Evolutionary conservation across 495 filamentous ascomycete species (phyloP).

Genomic region (Penicillium herquei): DNA sequence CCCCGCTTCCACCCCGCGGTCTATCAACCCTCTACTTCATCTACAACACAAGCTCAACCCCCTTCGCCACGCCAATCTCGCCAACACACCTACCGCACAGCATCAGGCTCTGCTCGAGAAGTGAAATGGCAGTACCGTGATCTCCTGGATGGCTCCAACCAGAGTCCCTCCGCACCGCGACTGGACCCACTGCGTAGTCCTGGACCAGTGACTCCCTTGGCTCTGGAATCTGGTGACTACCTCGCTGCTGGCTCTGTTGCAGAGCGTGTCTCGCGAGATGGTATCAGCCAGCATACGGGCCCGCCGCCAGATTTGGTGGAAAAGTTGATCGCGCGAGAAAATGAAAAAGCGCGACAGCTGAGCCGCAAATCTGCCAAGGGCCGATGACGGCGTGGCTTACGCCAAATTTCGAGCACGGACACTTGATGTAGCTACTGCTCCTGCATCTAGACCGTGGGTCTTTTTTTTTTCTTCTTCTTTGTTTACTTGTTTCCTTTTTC

Average conservation of each 20-base stretch:
- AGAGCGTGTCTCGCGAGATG: conserved; percentile 21
- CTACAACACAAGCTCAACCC: conserved; percentile 21
- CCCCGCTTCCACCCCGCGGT: conserved; percentile 52
- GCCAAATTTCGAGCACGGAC: conserved; percentile 2
- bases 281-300: conserved; percentile 13
- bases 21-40: conserved; percentile 33
- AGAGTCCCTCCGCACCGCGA: conserved; percentile 58
- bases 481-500: neutral
- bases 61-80: conserved; percentile 34
- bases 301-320: conserved; percentile 37
- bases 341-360: conserved; percentile 37
- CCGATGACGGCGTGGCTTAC: conserved; percentile 22
- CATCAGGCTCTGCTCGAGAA: conserved; percentile 34
- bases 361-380: conserved; percentile 33
- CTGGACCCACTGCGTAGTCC: conserved; percentile 70
- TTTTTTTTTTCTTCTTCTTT: neutral
- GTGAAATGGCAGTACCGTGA: conserved; percentile 42
- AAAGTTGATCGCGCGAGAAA: conserved; percentile 37
- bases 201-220: conserved; percentile 75
- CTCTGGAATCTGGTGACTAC: conserved; percentile 59
- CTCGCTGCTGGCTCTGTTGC: conserved; percentile 40
- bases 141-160: conserved; percentile 33
- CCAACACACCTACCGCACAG: conserved; percentile 33
- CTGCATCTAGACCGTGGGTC: conserved; percentile 6
- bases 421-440: conserved; percentile 10